A percentile compares a stretch with the other conserved stretches of the same genome.
These are phyloP conservation scores for Magnusiomyces tetraspermus DNA, from an alignment of 1,139 yeast genomes.

Conservation along the genomic window DNA sequence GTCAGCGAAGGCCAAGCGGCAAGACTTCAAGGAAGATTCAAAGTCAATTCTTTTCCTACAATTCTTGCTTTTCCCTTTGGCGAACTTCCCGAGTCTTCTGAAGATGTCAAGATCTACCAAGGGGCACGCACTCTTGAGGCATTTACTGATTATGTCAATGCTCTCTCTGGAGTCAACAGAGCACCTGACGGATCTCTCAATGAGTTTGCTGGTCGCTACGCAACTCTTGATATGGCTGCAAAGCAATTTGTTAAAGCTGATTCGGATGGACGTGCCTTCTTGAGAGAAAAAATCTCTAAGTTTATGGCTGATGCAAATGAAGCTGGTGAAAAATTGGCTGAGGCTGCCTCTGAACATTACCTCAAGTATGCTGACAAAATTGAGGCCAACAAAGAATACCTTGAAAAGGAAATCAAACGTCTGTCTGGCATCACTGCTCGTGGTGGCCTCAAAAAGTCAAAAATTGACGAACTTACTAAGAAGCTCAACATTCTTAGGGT, in stretches of 20 bases:
- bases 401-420: constrained; percentile 45
- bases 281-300: constrained; percentile 10
- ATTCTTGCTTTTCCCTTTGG: constrained; percentile 38
- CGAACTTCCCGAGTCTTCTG: constrained; percentile 25
- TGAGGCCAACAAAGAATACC: constrained; percentile 39
- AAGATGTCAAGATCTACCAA: constrained; percentile 35
- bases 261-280: constrained; percentile 4
- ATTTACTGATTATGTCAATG: constrained; percentile 45
- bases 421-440: constrained; percentile 40
- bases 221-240: constrained; percentile 34
- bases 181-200: constrained; percentile 44
- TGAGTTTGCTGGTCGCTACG: constrained; percentile 47
- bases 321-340: constrained; percentile 1
- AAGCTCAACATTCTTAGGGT: constrained; percentile 29
- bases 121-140: constrained; percentile 33
- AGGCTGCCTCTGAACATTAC: constrained; percentile 36
- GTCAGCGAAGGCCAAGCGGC: constrained; percentile 41
- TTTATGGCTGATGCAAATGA: constrained; percentile 18
- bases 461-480: constrained; percentile 28
- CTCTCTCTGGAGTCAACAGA: constrained; percentile 45
- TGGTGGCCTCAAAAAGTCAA: constrained; percentile 30
- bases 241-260: constrained; percentile 14
- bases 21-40: constrained; percentile 37
- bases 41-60: constrained; percentile 44
- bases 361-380: constrained; percentile 43